Evolutionary conservation across 2,329 filamentous ascomycete genomes (phyloP), one percentile per base, ranked within the genome.

Genomic region (Verticillium tricorpus): DNA sequence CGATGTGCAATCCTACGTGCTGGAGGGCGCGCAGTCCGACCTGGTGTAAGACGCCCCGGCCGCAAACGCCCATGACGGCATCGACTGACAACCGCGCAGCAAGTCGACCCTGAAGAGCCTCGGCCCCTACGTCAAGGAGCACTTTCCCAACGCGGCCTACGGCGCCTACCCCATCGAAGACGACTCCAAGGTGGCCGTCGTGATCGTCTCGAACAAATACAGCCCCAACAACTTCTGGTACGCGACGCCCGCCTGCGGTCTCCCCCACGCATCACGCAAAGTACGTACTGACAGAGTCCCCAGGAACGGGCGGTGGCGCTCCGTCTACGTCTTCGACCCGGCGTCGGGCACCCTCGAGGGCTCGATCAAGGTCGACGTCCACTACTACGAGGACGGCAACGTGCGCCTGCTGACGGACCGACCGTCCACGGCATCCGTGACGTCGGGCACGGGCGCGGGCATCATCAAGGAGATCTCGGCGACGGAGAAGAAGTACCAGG

Each of bases 351-450:
- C 81, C 57, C 80, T 98, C 54, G 87, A 88, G 40, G 95, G 95
- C 69, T 87, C 83, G 63, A 88, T 98, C 76, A 92, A 94, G 75
- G 91, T 97, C 60, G 93, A 98, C 69, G 94, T 99, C 59, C 95
- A 99, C 82, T 99, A 99, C 83, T 99, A 99, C 80, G 95, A 99
- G 79, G 96, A 99, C 73, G 95, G 95, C 65, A 99, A 99, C 73
- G 95, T 99, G 62, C 90, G 95, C 2, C 85, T 99, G 63, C 83
- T 94, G 66, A 97, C 95, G n/a, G 89, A 86, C 71, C 97, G 97
- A 79, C 81, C 89, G 12, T 74, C 94, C 14, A 82, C 82, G 1
- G 74, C 85, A 3, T 85, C 84, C 9, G 75, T 91, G n/a, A 76
- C 86, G 1, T 87, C 84, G 1, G 82, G 81, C 45, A 85, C 84